A percentile compares a stretch with the other conserved stretches of the same genome.
Evolutionary conservation across 768 basidiomycete genomes (phyloP).

Genomic region (Rhizopogon rudus): DNA sequence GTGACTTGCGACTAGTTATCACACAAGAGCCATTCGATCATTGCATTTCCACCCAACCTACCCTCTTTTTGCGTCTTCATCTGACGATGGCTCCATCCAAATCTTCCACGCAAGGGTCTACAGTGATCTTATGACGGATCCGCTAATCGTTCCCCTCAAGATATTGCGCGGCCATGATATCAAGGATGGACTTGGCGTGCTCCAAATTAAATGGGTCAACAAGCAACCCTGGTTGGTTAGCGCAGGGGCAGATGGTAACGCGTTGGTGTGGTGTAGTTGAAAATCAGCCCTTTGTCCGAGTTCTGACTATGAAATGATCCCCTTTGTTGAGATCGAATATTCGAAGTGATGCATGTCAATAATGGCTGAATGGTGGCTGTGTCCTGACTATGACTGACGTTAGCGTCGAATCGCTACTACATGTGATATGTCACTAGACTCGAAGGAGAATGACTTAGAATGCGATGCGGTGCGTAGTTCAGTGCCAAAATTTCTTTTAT

Average conservation of each 20-base stretch:
- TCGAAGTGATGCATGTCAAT: no score
- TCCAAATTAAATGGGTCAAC: slow-evolving; percentile 86
- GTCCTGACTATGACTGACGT: background rate
- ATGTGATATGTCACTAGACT: background rate
- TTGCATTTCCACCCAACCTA: slow-evolving; percentile 92
- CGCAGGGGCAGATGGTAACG: slow-evolving; percentile 88
- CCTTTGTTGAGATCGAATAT: background rate
- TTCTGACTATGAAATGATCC: slow-evolving; percentile 16
- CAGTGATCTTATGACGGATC: slow-evolving; percentile 94
- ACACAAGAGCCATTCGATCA: slow-evolving; percentile 88
- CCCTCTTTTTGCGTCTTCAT: slow-evolving; percentile 93
- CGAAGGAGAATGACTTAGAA: background rate
- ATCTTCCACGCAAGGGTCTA: slow-evolving; percentile 95
- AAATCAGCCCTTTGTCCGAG: slow-evolving; percentile 26
- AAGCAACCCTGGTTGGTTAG: slow-evolving; percentile 91
- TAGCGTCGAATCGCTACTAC: background rate
- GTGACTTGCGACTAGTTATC: slow-evolving; percentile 56
- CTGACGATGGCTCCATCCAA: slow-evolving; percentile 96
- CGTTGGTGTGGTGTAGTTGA: slow-evolving; percentile 84
- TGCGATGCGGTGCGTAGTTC: background rate
- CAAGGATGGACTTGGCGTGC: slow-evolving; percentile 82
- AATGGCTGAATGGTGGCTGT: background rate
- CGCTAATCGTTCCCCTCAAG: slow-evolving; percentile 95
- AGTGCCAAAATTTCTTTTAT: background rate
- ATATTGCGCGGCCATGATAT: slow-evolving; percentile 90